phyloP scores from a whole-genome alignment of 23 red algal species.

The Gracilariopsis chorda region DNA sequence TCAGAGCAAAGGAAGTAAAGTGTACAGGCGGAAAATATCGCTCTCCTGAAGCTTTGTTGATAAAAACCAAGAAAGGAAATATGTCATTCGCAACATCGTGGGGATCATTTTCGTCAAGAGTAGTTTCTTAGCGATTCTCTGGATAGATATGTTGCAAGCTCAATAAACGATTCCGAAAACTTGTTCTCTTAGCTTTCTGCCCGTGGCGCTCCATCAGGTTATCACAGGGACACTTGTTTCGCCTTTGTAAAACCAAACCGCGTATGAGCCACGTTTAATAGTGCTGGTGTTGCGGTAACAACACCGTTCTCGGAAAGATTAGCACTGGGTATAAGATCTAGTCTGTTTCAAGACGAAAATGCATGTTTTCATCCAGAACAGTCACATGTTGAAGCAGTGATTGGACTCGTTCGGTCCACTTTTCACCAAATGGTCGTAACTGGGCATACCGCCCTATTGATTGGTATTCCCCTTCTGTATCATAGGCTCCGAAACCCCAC shows the following conservation, averaged over 20 bases:
- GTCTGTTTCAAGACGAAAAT: neutral
- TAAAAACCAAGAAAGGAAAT: too few species aligned
- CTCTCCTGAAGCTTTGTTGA: too few species aligned
- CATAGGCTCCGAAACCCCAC: constrained; percentile 39
- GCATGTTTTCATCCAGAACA: neutral
- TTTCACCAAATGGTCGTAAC: neutral
- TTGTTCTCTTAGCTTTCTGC: too few species aligned
- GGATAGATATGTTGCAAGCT: too few species aligned
- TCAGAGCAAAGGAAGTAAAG: neutral
- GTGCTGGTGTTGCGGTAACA: neutral
- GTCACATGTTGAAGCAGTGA: neutral
- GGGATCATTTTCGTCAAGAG: too few species aligned
- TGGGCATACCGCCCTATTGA: neutral
- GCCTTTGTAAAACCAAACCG: too few species aligned
- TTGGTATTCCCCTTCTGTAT: neutral
- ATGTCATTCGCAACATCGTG: too few species aligned
- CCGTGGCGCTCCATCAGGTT: too few species aligned
- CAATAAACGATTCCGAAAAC: too few species aligned
- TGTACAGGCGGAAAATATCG: neutral
- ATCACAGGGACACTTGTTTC: too few species aligned
- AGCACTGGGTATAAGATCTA: neutral
- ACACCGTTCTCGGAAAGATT: neutral
- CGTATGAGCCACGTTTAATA: too few species aligned
- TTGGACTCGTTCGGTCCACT: neutral
- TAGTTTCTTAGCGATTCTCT: too few species aligned